These are phyloP conservation scores for Saccharomyces pastorianus DNA, from an alignment of 1,139 yeast species.

Conservation along the genomic window DNA sequence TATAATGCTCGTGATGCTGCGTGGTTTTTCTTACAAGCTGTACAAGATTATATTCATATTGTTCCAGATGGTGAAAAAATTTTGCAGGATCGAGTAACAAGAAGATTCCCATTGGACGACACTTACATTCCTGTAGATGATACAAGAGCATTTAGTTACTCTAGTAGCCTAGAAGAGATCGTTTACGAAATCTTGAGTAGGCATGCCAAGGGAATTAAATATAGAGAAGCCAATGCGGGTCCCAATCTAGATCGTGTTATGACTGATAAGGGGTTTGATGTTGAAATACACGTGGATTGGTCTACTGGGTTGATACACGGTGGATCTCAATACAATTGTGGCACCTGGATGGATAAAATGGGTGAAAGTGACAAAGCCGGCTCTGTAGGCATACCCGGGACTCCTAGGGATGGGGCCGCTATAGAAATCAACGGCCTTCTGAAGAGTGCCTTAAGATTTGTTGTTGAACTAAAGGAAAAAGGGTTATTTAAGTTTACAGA, in stretches of 20 bases:
- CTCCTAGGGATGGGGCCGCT: constrained; percentile 97
- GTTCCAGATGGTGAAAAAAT: constrained; percentile 67
- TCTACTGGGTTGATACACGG: constrained; percentile 79
- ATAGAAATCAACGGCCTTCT: constrained; percentile 83
- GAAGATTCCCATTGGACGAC: constrained; percentile 90
- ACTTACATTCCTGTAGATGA: constrained; percentile 63
- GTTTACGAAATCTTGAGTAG: constrained; percentile 73
- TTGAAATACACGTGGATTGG: constrained; percentile 79
- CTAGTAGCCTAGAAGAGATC: constrained; percentile 63
- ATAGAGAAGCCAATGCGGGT: constrained; percentile 95
- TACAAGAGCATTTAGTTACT: constrained; percentile 65
- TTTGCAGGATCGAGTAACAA: constrained; percentile 60
- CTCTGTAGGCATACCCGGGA: constrained; percentile 88
- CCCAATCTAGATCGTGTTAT: constrained; percentile 79
- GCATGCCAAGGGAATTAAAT: constrained; percentile 82
- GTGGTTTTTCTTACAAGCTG: constrained; percentile 84
- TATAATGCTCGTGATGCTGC: constrained; percentile 96
- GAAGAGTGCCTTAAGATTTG: constrained; percentile 78
- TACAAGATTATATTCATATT: constrained; percentile 66
- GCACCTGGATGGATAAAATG: constrained; percentile 99
- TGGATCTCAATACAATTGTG: constrained; percentile 88
- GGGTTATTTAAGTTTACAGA: constrained; percentile 50
- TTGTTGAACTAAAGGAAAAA: constrained; percentile 45
- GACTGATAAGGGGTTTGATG: constrained; percentile 89
- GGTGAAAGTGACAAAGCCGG: constrained; percentile 86